Base-by-base conservation (phyloP, 1,139 yeast genomes). In the Blastobotrys indianensis region DNA sequence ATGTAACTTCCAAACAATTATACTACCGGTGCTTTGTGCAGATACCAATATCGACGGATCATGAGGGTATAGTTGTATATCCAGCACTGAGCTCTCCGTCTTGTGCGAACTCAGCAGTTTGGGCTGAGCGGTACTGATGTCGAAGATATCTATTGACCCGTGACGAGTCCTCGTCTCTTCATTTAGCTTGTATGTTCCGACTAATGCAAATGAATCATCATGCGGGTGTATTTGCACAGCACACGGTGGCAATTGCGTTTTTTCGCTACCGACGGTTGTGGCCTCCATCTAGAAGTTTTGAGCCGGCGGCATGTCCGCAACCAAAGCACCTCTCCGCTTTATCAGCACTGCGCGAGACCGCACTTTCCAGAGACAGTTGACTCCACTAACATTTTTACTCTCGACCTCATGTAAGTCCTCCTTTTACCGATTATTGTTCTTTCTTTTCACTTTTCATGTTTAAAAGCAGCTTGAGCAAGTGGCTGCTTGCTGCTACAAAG, bases 141-240 rank as follows among this genome's bases (percentile, higher is more conserved):
- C 51, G 29, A 78, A 82, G 0, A 82, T 63, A 54, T 88, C 96
- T 3, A 92, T 63, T 0, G 92, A 71, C 0, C 98, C 98, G 45
- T 76, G 74, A 48, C 96, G 72, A 1, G 62, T 54, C 1, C 82
- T 80, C 17, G 75, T 65, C 11, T 75, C 74, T 46, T 76, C 70
- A 46, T 84, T 79, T 33, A 90, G 69, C 49, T 82, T 77, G 61
- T 92, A 92, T 0, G 96, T 86, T 0, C 97, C 97, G 0, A 86
- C 65, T 17, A 85, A 60, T 2, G 86, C 54, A 12, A 75, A 60
- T 0, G 74, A 55, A 8, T 69, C 63, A 44, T 77, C 74, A 0
- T 58, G 51, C 0, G 87, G 86, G 45, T 77, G 79, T 8, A 78
- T 70, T 40, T 80, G 68, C 7, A 90, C 65, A 47, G 88, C 82